Conservation (phyloP, 2,329 filamentous ascomycete genomes). For the Talaromyces sp. region DNA sequence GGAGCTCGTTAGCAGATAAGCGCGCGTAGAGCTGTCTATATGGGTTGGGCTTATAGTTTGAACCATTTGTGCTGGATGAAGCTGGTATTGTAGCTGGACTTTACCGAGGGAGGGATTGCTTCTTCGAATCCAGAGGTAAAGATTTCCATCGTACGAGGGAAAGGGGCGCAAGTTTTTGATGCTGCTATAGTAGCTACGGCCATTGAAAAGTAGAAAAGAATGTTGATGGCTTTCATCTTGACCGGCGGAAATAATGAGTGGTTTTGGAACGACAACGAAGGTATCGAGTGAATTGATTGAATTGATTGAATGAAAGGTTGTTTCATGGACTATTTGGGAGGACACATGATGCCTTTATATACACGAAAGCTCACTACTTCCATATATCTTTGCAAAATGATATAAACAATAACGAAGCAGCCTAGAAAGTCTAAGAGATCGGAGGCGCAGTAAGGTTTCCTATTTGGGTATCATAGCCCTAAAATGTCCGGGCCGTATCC, state of each 20-base stretch:
- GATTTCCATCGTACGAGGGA: slow-evolving; percentile 19
- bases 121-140: slow-evolving; percentile 35
- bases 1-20: background rate
- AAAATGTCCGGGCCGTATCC: background rate
- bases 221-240: background rate
- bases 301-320: background rate
- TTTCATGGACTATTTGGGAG: background rate
- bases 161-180: slow-evolving; percentile 10
- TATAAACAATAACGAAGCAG: background rate
- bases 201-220: background rate
- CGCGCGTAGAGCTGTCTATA: background rate
- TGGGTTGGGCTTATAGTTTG: background rate
- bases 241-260: background rate
- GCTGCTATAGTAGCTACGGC: background rate
- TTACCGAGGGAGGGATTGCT: slow-evolving; percentile 31
- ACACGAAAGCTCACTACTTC: too few species aligned
- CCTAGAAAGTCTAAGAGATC: background rate
- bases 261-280: background rate
- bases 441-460: background rate
- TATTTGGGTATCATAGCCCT: slow-evolving; percentile 9
- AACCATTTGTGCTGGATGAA: slow-evolving; percentile 43
- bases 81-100: slow-evolving; percentile 31
- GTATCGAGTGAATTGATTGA: background rate
- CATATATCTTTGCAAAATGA: background rate
- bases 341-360: background rate